phyloP scores from a whole-genome alignment of 345 rosid genomes.

The Pistacia integerrima region DNA sequence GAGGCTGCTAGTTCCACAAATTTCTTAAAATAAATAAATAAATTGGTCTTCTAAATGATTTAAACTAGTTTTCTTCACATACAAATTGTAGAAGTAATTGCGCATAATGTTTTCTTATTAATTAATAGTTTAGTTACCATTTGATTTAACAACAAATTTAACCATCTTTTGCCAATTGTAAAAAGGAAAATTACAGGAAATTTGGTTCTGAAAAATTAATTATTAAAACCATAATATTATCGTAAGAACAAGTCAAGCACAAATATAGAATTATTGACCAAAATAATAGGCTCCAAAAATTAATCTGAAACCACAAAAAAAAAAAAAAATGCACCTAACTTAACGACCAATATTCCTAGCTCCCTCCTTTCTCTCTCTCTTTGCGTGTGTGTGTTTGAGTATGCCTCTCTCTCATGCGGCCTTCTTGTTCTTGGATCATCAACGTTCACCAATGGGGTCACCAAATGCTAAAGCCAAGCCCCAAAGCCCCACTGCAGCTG shows the following conservation, averaged over 20 bases:
- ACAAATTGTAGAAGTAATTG: too few relatives aligned
- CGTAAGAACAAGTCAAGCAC: not conserved
- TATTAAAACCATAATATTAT: too few relatives aligned
- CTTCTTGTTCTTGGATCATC: conserved; percentile 26
- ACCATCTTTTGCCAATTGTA: too few relatives aligned
- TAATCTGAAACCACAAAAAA: not conserved
- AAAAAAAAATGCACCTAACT: conserved; percentile 8
- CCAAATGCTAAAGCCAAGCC: conserved; percentile 33
- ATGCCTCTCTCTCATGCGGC: conserved; percentile 27
- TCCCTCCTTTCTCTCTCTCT: conserved; percentile 1
- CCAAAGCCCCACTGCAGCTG: conserved; percentile 19
- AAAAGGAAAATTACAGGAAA: too few relatives aligned
- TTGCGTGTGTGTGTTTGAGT: not conserved
- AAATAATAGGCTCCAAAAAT: not conserved
- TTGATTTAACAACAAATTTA: too few relatives aligned
- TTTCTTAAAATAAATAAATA: too few relatives aligned
- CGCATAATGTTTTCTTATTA: too few relatives aligned
- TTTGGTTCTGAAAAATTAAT: too few relatives aligned
- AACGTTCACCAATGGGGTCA: conserved; percentile 63
- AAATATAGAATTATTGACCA: conserved; percentile 17
- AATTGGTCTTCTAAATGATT: too few relatives aligned
- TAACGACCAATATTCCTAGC: not conserved
- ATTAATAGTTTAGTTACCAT: too few relatives aligned
- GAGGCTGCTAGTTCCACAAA: too few relatives aligned
- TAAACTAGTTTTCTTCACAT: too few relatives aligned